A percentile compares a stretch with the other conserved stretches of the same genome.
Conservation (phyloP, 257 asterid genomes). For the Primulina eburnea region DNA sequence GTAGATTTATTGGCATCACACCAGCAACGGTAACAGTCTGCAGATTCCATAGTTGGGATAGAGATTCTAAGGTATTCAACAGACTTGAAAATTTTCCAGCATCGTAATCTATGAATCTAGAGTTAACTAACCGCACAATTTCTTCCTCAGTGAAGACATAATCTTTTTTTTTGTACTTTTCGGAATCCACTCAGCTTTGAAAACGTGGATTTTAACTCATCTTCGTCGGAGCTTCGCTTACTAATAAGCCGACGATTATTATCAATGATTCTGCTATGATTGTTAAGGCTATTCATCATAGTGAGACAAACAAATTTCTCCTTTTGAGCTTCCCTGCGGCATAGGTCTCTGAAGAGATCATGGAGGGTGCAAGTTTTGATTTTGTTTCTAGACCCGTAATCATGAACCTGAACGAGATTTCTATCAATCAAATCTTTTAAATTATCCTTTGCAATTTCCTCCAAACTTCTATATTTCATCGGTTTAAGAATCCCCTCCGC, state of each 20-base stretch:
- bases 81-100: too few relatives aligned
- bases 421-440: slow-evolving; percentile 22
- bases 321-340: slow-evolving; percentile 17
- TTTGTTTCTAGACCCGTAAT: slow-evolving; percentile 5
- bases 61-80: too few relatives aligned
- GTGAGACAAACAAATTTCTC: slow-evolving; percentile 14
- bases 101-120: too few relatives aligned
- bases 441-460: slow-evolving; percentile 25
- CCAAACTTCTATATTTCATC: slow-evolving; percentile 13
- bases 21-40: too few relatives aligned
- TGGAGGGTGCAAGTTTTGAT: slow-evolving; percentile 22
- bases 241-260: neutral
- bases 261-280: neutral
- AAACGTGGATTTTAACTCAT: too few relatives aligned
- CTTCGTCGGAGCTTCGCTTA: neutral
- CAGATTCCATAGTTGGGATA: too few relatives aligned
- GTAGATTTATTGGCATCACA: too few relatives aligned
- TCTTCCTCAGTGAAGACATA: too few relatives aligned
- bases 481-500: slow-evolving; percentile 31
- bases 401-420: slow-evolving; percentile 16
- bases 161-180: too few relatives aligned
- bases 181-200: too few relatives aligned
- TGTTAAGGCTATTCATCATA: too few relatives aligned
- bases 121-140: too few relatives aligned
- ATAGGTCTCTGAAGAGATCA: slow-evolving; percentile 29